Percentiles rank a stretch among this genome's conserved stretches.
Evolutionary conservation across 805 yeast species (phyloP).

Genomic region (Wickerhamomyces chambardii): DNA sequence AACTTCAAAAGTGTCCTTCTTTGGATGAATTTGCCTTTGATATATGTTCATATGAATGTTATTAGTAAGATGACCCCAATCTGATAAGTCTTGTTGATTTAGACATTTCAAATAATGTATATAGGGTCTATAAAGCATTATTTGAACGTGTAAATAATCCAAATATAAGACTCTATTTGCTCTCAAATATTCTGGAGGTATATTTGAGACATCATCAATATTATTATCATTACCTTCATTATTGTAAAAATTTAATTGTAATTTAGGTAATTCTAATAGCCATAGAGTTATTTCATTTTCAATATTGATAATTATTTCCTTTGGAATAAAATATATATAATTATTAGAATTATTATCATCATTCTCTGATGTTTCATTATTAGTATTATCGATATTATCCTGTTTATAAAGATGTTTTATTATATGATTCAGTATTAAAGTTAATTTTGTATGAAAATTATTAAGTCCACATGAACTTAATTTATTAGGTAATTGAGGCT

Average conservation of each 20-base stretch:
- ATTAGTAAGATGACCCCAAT: conserved; percentile 48
- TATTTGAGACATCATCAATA: conserved; percentile 15
- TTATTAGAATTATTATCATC: conserved; percentile 24
- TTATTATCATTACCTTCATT: neutral
- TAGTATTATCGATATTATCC: conserved; percentile 15
- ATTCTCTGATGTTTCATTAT: conserved; percentile 3
- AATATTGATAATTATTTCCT: conserved; percentile 49
- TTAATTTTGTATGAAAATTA: conserved; percentile 72
- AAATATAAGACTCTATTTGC: conserved; percentile 72
- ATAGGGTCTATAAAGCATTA: conserved; percentile 83
- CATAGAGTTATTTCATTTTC: conserved; percentile 69
- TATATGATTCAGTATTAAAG: conserved; percentile 62
- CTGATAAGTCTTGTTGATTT: conserved; percentile 27
- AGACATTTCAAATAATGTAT: conserved; percentile 43
- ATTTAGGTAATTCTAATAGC: conserved; percentile 57
- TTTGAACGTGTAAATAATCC: conserved; percentile 72
- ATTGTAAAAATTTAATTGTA: conserved; percentile 35
- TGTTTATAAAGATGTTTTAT: conserved; percentile 65
- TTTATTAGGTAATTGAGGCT: conserved; percentile 23
- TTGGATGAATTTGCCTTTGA: too few species aligned
- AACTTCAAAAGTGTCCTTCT: conserved; percentile 31
- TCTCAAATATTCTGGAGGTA: conserved; percentile 40
- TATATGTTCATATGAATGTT: conserved; percentile 35
- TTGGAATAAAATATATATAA: conserved; percentile 18
- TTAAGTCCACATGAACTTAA: conserved; percentile 46